Evolutionary conservation across 768 basidiomycete genomes (phyloP).

Genomic region (Lentinula sp.): DNA sequence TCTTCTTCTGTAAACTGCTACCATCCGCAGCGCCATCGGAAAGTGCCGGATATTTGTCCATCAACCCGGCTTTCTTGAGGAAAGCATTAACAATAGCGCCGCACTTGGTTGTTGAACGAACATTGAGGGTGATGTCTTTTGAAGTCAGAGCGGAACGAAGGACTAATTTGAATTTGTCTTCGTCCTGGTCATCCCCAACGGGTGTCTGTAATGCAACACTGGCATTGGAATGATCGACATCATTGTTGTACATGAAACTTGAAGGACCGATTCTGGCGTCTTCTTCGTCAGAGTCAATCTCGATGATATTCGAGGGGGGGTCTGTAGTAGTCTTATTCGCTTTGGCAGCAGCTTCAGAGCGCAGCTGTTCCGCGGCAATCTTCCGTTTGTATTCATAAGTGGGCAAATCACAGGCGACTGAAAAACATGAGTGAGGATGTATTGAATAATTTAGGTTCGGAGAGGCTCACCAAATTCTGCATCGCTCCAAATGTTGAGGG

Average conservation of each 20-base stretch:
- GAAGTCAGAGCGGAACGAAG: constrained; percentile 51
- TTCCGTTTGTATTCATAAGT: constrained; percentile 60
- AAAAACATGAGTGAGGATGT: background rate
- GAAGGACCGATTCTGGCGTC: constrained; percentile 13
- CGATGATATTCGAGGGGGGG: constrained; percentile 6
- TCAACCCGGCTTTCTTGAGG: constrained; percentile 60
- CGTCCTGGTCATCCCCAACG: constrained; percentile 21
- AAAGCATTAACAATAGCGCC: constrained; percentile 72
- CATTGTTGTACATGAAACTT: constrained; percentile 18
- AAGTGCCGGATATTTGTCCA: constrained; percentile 40
- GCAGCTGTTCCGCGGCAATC: constrained; percentile 15
- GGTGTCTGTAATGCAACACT: background rate
- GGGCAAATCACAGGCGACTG: constrained; percentile 61
- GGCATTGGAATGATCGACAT: constrained; percentile 23
- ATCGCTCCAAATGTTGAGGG: constrained; percentile 61
- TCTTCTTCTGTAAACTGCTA: constrained; percentile 11
- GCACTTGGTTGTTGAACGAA: constrained; percentile 71
- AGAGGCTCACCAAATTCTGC: constrained; percentile 53
- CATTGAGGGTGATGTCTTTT: constrained; percentile 58
- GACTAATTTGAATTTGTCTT: constrained; percentile 58
- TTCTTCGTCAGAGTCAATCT: constrained; percentile 10
- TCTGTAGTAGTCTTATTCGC: constrained; percentile 2
- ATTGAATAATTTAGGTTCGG: background rate
- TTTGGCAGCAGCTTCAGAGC: constrained; percentile 4
- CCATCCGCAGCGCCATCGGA: constrained; percentile 17